These are phyloP conservation scores for Chlamydomonas incerta DNA, from an alignment of 139 green algal genomes.

Conservation along the genomic window DNA sequence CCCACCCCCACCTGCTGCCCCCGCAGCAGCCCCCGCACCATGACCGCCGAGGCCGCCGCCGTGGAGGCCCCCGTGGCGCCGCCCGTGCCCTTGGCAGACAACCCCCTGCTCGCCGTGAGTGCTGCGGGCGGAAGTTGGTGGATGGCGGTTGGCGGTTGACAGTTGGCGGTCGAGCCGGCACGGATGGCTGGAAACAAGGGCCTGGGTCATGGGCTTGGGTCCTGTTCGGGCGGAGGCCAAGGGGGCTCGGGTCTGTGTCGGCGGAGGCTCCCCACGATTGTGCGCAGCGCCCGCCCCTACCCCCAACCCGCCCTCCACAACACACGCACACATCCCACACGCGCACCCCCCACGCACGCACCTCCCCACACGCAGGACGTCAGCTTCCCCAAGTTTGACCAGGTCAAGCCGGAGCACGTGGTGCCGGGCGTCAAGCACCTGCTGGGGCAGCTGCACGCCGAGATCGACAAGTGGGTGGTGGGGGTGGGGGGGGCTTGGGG, in stretches of 20 bases:
- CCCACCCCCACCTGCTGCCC: no score
- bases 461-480: slow-evolving; percentile 75
- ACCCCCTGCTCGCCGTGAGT: slow-evolving; percentile 29
- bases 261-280: no score
- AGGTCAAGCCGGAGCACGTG: slow-evolving; percentile 91
- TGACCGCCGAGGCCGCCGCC: slow-evolving; percentile 11
- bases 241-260: no score
- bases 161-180: no score
- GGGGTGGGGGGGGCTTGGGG: no score
- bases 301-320: no score
- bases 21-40: no score
- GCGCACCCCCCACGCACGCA: no score
- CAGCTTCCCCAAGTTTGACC: slow-evolving; percentile 83
- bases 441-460: slow-evolving; percentile 75
- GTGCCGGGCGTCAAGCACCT: slow-evolving; percentile 88
- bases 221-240: background rate
- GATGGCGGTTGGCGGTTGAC: no score
- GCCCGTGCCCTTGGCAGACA: background rate
- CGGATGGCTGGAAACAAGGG: background rate
- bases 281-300: no score
- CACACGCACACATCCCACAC: no score
- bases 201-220: background rate
- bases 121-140: no score
- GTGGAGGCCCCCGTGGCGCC: slow-evolving; percentile 16
- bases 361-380: slow-evolving; percentile 73